Percentiles rank a stretch among this genome's conserved stretches.
phyloP scores from a whole-genome alignment of 2,329 filamentous ascomycete species.

The Tolypocladium capitatum region DNA sequence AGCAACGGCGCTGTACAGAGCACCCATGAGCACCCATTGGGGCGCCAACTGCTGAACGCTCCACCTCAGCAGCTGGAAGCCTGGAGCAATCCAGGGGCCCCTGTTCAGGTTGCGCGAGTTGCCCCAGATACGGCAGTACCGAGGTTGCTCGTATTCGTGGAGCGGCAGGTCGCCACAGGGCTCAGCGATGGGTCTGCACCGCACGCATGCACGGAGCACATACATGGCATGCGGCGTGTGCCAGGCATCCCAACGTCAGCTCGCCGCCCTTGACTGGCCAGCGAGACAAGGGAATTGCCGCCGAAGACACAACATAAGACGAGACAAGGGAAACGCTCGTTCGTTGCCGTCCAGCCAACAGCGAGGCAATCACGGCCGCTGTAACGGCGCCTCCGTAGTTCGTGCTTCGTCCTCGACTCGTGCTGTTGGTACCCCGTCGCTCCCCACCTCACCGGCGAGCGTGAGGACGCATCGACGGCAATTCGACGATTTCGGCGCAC shows the following conservation, averaged over 20 bases:
- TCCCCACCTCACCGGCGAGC: not conserved
- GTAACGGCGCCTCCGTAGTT: not conserved
- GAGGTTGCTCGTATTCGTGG: too few relatives aligned
- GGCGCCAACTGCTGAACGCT: not conserved
- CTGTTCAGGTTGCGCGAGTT: too few relatives aligned
- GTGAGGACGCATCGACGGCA: not conserved
- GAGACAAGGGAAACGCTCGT: not conserved
- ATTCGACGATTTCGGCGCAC: not conserved
- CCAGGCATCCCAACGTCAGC: not conserved
- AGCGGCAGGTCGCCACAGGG: not conserved
- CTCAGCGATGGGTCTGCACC: not conserved
- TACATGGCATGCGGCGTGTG: not conserved
- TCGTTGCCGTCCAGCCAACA: not conserved
- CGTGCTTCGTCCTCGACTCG: too few relatives aligned
- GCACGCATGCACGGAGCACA: slow-evolving; percentile 1
- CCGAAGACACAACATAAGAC: not conserved
- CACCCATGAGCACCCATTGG: not conserved
- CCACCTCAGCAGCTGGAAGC: not conserved
- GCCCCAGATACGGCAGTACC: too few relatives aligned
- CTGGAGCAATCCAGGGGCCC: not conserved
- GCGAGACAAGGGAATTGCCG: not conserved
- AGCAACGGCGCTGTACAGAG: not conserved
- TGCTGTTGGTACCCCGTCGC: too few relatives aligned
- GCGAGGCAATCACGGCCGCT: not conserved
- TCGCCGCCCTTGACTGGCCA: not conserved